phyloP scores from a whole-genome alignment of 2,329 filamentous ascomycete genomes.

The Cyanodermella asteris region DNA sequence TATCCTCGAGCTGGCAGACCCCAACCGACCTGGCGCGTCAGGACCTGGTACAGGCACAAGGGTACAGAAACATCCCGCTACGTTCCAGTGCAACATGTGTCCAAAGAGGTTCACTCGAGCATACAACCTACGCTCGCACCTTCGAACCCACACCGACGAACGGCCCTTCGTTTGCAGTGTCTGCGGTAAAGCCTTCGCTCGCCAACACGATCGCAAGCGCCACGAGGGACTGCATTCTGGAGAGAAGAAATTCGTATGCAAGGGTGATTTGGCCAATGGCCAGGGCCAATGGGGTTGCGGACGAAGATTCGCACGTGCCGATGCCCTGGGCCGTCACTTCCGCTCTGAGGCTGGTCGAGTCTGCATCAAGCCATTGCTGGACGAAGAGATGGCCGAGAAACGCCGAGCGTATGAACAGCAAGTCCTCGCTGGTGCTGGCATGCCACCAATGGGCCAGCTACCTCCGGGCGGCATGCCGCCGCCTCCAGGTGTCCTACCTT shows the following conservation, averaged over 20 bases:
- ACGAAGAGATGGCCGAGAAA: slow-evolving; percentile 74
- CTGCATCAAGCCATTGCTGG: slow-evolving; percentile 90
- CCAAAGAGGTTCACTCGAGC: slow-evolving; percentile 91
- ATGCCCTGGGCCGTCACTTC: slow-evolving; percentile 87
- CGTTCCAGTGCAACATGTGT: slow-evolving; percentile 82
- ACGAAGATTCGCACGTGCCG: slow-evolving; percentile 77
- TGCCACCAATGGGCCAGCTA: slow-evolving; percentile 32
- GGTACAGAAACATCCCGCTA: slow-evolving; percentile 93
- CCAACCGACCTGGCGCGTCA: slow-evolving; percentile 49
- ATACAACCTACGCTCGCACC: slow-evolving; percentile 86
- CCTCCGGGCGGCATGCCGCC: slow-evolving; percentile 38
- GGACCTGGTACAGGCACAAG: slow-evolving; percentile 45
- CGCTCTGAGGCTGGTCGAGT: slow-evolving; percentile 84
- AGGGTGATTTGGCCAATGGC: slow-evolving; percentile 64
- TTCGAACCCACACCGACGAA: slow-evolving; percentile 93
- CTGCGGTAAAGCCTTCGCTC: slow-evolving; percentile 89
- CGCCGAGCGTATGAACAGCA: slow-evolving; percentile 57
- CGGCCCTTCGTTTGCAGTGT: slow-evolving; percentile 92
- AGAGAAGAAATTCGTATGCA: slow-evolving; percentile 97
- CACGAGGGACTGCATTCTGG: slow-evolving; percentile 92
- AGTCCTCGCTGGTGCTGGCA: too few relatives aligned
- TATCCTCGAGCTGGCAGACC: slow-evolving; percentile 45
- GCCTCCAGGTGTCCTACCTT: too few relatives aligned
- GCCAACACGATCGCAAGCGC: slow-evolving; percentile 90
- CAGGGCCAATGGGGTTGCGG: slow-evolving; percentile 88